A percentile compares a stretch with the other conserved stretches of the same genome.
Conservation (phyloP, 768 basidiomycete species). For the Boletus pseudo-olivaceus region DNA sequence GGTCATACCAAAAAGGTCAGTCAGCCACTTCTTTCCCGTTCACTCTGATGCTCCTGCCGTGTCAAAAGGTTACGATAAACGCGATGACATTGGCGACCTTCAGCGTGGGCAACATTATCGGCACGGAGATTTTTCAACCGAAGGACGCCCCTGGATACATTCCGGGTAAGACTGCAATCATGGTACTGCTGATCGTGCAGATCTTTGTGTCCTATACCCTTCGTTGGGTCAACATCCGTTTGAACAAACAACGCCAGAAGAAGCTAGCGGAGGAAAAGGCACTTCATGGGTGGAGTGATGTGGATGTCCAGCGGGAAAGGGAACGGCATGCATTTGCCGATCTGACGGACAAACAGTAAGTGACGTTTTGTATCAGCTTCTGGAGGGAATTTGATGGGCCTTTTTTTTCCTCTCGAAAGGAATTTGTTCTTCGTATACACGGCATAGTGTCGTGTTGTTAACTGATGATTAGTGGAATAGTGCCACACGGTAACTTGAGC, state of each 20-base stretch:
- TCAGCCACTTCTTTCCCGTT: not conserved
- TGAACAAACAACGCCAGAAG: slow-evolving; percentile 47
- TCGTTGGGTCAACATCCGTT: slow-evolving; percentile 50
- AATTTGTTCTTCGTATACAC: slow-evolving; percentile 62
- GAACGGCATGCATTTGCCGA: slow-evolving; percentile 62
- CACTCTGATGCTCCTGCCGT: not conserved
- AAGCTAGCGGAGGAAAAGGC: slow-evolving; percentile 43
- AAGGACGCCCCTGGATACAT: slow-evolving; percentile 61
- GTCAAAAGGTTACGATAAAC: slow-evolving; percentile 49
- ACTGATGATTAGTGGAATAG: not conserved
- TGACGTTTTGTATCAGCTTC: slow-evolving; percentile 3
- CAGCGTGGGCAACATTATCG: slow-evolving; percentile 57
- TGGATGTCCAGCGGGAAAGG: slow-evolving; percentile 53
- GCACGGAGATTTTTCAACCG: slow-evolving; percentile 60
- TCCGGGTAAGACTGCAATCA: slow-evolving; percentile 63
- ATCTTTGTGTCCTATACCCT: slow-evolving; percentile 46
- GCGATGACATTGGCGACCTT: slow-evolving; percentile 56
- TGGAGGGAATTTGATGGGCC: not conserved
- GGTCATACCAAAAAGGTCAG: slow-evolving; percentile 62
- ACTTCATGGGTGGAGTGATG: slow-evolving; percentile 53
- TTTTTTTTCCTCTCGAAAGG: slow-evolving; percentile 29
- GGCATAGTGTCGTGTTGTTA: slow-evolving; percentile 27
- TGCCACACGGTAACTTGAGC: not conserved
- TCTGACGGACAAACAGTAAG: slow-evolving; percentile 61
- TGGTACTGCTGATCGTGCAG: slow-evolving; percentile 54